Conservation (phyloP, 1,284 basidiomycete species). For the Leccinum huronense region DNA sequence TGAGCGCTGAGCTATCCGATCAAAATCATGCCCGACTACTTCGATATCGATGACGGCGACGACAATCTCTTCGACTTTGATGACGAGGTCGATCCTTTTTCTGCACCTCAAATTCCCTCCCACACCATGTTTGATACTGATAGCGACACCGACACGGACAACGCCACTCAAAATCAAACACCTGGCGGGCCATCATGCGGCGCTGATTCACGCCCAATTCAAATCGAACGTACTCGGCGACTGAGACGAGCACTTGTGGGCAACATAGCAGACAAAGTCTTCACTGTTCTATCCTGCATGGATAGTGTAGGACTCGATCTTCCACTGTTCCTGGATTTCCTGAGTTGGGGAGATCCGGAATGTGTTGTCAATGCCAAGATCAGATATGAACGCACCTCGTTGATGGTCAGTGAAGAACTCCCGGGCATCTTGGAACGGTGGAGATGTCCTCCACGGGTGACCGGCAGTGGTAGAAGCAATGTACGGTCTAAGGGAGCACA, state of each 20-base stretch:
- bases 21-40: background rate
- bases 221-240: background rate
- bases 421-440: background rate
- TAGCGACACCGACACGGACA: background rate
- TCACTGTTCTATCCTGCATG: too few species aligned
- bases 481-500: background rate
- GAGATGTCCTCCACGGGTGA: background rate
- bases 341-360: conserved; percentile 11
- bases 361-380: conserved; percentile 8
- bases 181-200: background rate
- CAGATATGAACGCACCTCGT: conserved; percentile 1
- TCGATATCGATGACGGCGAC: background rate
- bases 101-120: conserved; percentile 6
- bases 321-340: conserved; percentile 6
- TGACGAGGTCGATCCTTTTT: background rate
- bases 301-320: conserved; percentile 4
- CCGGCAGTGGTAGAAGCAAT: background rate
- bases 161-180: background rate
- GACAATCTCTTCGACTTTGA: conserved; percentile 8
- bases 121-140: conserved; percentile 2
- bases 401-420: conserved; percentile 6
- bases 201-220: background rate
- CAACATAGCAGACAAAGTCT: conserved; percentile 4
- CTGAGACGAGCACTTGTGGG: background rate
- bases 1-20: background rate